A percentile compares a stretch with the other conserved stretches of the same genome.
These are phyloP conservation scores for Arbutus unedo DNA, from an alignment of 148 eudicot species.

Conservation along the genomic window DNA sequence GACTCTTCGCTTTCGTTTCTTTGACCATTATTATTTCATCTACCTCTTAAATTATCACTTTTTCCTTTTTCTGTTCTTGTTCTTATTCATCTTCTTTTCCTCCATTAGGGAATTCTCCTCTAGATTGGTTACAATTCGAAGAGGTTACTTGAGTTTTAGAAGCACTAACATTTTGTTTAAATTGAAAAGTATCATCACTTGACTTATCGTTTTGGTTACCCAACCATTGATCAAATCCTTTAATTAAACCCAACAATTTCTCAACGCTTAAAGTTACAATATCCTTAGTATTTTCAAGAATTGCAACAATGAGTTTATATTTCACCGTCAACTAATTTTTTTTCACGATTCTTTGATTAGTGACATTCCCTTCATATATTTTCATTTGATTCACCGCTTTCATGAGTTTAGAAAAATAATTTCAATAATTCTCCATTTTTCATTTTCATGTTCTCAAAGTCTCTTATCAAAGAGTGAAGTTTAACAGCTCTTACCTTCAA, in stretches of 20 bases:
- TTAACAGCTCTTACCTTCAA: conserved; percentile 5
- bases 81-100: not conserved
- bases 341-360: conserved; percentile 12
- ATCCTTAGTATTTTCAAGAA: no score
- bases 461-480: conserved; percentile 1
- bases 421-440: not conserved
- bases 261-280: not conserved
- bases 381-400: not conserved
- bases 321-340: conserved; percentile 6
- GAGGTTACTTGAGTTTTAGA: no score
- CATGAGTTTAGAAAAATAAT: no score
- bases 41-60: no score
- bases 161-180: not conserved
- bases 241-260: not conserved
- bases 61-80: not conserved
- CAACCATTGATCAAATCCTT: not conserved
- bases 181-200: conserved; percentile 11
- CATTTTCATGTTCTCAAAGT: conserved; percentile 14
- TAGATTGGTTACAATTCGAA: no score
- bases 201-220: not conserved
- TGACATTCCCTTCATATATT: not conserved
- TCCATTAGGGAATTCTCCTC: no score
- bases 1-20: not conserved
- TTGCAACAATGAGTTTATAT: no score
- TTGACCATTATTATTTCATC: not conserved